These are phyloP conservation scores for Patellifolia procumbens DNA, from an alignment of 179 eudicot species.

Conservation along the genomic window DNA sequence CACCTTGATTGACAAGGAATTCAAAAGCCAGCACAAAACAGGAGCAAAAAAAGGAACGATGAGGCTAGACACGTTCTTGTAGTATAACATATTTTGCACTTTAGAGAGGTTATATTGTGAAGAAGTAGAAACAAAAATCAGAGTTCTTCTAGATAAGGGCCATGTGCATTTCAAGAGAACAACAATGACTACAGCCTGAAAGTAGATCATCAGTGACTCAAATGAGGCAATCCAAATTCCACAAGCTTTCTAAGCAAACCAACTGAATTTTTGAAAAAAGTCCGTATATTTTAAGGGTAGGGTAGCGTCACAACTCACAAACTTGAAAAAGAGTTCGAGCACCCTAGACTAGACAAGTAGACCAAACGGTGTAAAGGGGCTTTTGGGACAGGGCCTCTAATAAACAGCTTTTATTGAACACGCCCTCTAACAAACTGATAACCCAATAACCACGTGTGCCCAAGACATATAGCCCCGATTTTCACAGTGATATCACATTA, in stretches of 20 bases:
- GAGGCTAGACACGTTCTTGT: not conserved
- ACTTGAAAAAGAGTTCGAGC: not conserved
- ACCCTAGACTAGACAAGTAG: no score
- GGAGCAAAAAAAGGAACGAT: not conserved
- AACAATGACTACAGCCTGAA: not conserved
- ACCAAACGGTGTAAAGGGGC: not conserved
- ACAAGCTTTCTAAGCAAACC: not conserved
- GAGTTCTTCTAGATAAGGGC: not conserved
- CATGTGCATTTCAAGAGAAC: not conserved
- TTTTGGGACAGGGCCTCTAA: no score
- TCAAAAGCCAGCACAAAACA: not conserved
- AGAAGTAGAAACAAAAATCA: not conserved
- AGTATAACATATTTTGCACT: not conserved
- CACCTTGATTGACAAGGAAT: not conserved
- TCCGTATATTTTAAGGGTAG: not conserved
- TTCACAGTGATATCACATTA: not conserved
- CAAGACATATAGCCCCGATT: not conserved
- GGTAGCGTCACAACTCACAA: not conserved
- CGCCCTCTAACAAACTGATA: no score
- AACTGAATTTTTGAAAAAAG: not conserved
- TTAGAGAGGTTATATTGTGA: not conserved
- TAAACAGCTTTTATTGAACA: no score
- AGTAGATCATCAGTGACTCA: conserved; percentile 1
- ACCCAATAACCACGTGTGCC: no score
- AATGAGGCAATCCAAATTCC: not conserved